Percentiles rank a stretch among this genome's conserved stretches.
Conservation (phyloP, 805 yeast genomes). For the Wickerhamiella sergipiensis region DNA sequence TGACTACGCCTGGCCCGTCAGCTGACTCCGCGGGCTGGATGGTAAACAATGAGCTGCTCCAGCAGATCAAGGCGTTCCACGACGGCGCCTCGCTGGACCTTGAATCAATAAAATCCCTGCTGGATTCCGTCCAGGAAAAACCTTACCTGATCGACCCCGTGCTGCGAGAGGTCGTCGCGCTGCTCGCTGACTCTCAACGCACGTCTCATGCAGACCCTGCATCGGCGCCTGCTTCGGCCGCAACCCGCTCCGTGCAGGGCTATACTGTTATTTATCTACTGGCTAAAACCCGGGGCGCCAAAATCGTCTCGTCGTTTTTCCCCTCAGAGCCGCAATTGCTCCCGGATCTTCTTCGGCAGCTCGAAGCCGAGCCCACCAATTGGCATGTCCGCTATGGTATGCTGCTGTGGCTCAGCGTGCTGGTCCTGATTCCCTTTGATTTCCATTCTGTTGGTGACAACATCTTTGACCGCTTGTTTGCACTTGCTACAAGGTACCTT, state of each 20-base stretch:
- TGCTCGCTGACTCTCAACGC: slow-evolving; percentile 2
- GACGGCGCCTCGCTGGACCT: neutral
- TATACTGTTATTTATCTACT: slow-evolving; percentile 32
- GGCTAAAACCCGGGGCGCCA: slow-evolving; percentile 53
- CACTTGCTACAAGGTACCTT: slow-evolving; percentile 25
- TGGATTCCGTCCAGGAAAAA: slow-evolving; percentile 1
- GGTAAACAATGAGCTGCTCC: neutral
- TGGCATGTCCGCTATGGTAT: slow-evolving; percentile 41
- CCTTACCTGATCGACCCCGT: slow-evolving; percentile 11
- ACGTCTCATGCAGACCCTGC: neutral
- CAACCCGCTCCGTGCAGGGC: neutral
- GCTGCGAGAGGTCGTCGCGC: neutral
- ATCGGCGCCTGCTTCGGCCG: neutral
- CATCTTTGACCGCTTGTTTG: slow-evolving; percentile 25
- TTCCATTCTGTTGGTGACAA: slow-evolving; percentile 29
- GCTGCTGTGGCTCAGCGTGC: slow-evolving; percentile 58
- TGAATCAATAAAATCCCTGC: neutral
- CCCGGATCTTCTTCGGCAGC: slow-evolving; percentile 23
- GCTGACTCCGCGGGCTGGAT: too few relatives aligned
- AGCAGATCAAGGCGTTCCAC: neutral
- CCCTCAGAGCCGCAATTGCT: slow-evolving; percentile 45
- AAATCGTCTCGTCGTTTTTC: slow-evolving; percentile 44
- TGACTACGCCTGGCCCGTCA: too few relatives aligned
- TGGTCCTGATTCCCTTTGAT: slow-evolving; percentile 64
- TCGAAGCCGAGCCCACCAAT: slow-evolving; percentile 13